Conservation (phyloP, 1,284 basidiomycete species). For the Ganoderma meredithae region DNA sequence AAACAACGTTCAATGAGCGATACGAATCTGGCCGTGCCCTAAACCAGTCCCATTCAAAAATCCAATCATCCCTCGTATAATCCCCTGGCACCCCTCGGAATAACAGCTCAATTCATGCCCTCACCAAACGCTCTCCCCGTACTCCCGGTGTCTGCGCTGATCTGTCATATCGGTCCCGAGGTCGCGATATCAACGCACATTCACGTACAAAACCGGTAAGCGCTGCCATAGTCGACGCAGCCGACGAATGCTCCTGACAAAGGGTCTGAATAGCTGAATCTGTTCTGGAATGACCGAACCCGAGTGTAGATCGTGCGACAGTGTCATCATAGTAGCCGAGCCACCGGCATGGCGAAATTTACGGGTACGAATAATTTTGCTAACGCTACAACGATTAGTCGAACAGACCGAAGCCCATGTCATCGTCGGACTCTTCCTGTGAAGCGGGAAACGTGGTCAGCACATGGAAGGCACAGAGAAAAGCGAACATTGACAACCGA, state of each 20-base stretch:
- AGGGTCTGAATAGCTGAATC: neutral
- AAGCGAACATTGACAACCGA: constrained; percentile 41
- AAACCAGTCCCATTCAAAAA: no score
- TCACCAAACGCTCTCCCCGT: neutral
- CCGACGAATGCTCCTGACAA: neutral
- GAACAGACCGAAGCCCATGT: constrained; percentile 96
- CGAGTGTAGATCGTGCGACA: constrained; percentile 22
- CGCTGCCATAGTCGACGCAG: neutral
- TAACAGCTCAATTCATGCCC: neutral
- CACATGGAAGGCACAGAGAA: neutral
- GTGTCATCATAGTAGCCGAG: constrained; percentile 32
- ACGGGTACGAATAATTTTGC: constrained; percentile 29
- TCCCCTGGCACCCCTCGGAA: neutral
- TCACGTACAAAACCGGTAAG: neutral
- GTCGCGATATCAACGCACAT: neutral
- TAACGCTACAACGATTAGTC: constrained; percentile 62
- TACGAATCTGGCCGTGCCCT: no score
- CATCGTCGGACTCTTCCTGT: constrained; percentile 88
- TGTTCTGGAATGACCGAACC: neutral
- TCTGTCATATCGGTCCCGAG: neutral
- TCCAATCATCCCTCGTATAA: no score
- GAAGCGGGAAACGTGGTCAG: constrained; percentile 29
- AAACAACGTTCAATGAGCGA: no score
- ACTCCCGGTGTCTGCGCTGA: neutral
- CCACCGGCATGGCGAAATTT: constrained; percentile 28